Conservation (phyloP, 2,329 filamentous ascomycete genomes). For the Colletotrichum graminicola region DNA sequence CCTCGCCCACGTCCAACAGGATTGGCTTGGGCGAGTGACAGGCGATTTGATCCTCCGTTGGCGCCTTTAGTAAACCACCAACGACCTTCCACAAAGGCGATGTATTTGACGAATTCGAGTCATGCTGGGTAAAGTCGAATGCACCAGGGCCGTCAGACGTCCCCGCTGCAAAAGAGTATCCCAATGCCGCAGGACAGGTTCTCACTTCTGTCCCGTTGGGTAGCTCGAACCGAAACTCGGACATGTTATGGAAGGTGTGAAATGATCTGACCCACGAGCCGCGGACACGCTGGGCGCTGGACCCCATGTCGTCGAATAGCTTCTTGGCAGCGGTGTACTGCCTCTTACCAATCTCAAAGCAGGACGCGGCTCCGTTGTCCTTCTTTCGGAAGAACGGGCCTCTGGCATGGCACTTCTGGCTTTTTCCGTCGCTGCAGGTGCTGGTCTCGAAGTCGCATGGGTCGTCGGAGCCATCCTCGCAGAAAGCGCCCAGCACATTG, state of each 20-base stretch:
- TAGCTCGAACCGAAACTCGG: conserved; percentile 77
- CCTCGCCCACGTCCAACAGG: conserved; percentile 86
- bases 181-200: conserved; percentile 88
- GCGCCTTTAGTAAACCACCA: conserved; percentile 76
- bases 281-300: conserved; percentile 62
- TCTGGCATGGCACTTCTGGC: conserved; percentile 76
- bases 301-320: conserved; percentile 49
- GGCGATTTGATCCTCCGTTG: conserved; percentile 74
- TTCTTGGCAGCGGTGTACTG: conserved; percentile 73
- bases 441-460: conserved; percentile 81
- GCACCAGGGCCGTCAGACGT: conserved; percentile 90
- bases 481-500: conserved; percentile 86
- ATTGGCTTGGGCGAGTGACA: conserved; percentile 89
- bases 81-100: conserved; percentile 86
- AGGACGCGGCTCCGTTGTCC: conserved; percentile 80
- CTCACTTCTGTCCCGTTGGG: conserved; percentile 77
- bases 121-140: conserved; percentile 90
- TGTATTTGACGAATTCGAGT: conserved; percentile 74
- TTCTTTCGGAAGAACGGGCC: conserved; percentile 75
- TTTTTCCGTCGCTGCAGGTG: conserved; percentile 78
- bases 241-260: conserved; percentile 85
- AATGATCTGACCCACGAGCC: conserved; percentile 79
- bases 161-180: conserved; percentile 90
- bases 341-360: conserved; percentile 77
- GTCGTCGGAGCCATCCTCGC: conserved; percentile 82